phyloP scores from a whole-genome alignment of 805 yeast genomes.

The Cyberlindnera galapagoensis region DNA sequence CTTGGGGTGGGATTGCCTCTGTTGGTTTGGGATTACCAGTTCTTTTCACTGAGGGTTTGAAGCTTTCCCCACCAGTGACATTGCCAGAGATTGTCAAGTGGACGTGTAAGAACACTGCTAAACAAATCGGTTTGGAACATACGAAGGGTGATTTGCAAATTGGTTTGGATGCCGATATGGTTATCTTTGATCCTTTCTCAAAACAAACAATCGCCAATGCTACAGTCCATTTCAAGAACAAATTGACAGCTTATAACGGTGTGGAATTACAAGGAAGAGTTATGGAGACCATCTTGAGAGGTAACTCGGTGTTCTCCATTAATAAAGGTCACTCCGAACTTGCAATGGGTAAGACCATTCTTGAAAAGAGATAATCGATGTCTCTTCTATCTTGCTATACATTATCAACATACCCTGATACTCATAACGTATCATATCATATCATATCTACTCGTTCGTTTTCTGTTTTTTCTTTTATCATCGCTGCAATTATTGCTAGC shows the following conservation, averaged over 20 bases:
- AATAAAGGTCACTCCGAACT: conserved; percentile 44
- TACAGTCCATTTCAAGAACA: conserved; percentile 70
- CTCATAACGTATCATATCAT: not conserved
- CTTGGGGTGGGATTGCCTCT: conserved; percentile 96
- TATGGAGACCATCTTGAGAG: conserved; percentile 74
- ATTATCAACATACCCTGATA: not conserved
- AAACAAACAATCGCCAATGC: conserved; percentile 45
- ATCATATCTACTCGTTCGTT: not conserved
- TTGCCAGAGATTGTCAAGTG: conserved; percentile 64
- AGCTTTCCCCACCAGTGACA: conserved; percentile 43
- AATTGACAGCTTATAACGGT: conserved; percentile 83
- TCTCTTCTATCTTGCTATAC: too few relatives aligned
- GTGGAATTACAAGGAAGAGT: conserved; percentile 64
- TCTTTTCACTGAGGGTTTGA: conserved; percentile 66
- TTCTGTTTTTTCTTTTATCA: too few relatives aligned
- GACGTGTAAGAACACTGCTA: conserved; percentile 81
- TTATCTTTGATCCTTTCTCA: conserved; percentile 65
- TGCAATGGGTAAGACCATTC: conserved; percentile 53
- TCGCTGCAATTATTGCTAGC: too few relatives aligned
- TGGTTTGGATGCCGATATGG: conserved; percentile 87
- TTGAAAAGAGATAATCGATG: conserved; percentile 46
- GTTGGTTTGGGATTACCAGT: conserved; percentile 88
- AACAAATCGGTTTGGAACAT: conserved; percentile 72
- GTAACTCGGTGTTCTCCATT: conserved; percentile 57
- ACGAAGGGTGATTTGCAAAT: conserved; percentile 64